These are phyloP conservation scores for Syncephalis fuscata DNA, from an alignment of 371 early-diverging fungal genomes.

Conservation along the genomic window DNA sequence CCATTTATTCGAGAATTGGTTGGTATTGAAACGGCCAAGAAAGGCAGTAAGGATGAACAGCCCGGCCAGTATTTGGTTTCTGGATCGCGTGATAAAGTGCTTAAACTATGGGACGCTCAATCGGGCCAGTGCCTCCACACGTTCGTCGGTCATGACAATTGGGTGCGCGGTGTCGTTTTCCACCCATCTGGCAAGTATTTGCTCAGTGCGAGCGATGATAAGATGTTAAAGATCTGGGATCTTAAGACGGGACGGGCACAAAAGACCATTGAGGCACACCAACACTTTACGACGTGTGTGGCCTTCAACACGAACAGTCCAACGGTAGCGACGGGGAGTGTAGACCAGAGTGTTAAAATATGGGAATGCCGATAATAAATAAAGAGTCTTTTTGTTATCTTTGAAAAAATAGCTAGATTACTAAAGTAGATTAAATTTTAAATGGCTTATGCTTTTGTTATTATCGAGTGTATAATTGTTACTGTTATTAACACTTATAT, in stretches of 20 bases:
- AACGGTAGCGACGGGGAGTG: constrained; percentile 67
- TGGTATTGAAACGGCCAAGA: constrained; percentile 30
- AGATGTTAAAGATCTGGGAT: constrained; percentile 78
- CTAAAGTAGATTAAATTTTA: too few relatives aligned
- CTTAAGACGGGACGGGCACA: constrained; percentile 61
- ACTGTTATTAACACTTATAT: too few relatives aligned
- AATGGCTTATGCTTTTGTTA: too few relatives aligned
- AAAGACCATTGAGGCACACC: constrained; percentile 68
- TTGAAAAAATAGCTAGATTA: too few relatives aligned
- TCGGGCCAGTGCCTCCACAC: constrained; percentile 54
- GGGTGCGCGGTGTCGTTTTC: constrained; percentile 74
- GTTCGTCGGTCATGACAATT: constrained; percentile 86
- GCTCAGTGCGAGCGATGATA: constrained; percentile 73
- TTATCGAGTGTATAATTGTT: too few relatives aligned
- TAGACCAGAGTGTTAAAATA: constrained; percentile 56
- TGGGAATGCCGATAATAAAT: constrained; percentile 25
- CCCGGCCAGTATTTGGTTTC: constrained; percentile 62
- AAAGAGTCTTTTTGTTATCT: too few relatives aligned
- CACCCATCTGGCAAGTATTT: constrained; percentile 68
- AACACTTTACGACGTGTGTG: constrained; percentile 81
- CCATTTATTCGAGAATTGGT: constrained; percentile 46
- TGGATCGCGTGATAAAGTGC: constrained; percentile 78
- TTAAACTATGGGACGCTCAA: constrained; percentile 65
- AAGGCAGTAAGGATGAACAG: constrained; percentile 21
- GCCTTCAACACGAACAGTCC: constrained; percentile 36